Percentiles rank a stretch among this genome's conserved stretches.
phyloP scores from a whole-genome alignment of 371 early-diverging fungal species.

The Mortierella sp. region DNA sequence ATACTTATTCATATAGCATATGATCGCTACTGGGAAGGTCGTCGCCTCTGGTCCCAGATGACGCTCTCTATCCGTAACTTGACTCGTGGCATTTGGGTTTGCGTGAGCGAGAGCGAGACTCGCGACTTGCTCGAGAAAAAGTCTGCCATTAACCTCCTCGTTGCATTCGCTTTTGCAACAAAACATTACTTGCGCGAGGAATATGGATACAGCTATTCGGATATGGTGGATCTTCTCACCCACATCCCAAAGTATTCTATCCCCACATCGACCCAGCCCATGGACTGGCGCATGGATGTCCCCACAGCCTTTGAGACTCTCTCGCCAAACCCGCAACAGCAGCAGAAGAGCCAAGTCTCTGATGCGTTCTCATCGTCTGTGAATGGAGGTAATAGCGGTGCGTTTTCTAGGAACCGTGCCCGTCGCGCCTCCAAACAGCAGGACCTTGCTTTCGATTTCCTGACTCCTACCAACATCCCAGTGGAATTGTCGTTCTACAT shows the following conservation, averaged over 20 bases:
- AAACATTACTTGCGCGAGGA: conserved; percentile 83
- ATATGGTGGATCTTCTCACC: conserved; percentile 52
- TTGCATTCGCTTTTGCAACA: conserved; percentile 76
- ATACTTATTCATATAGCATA: conserved; percentile 56
- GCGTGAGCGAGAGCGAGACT: conserved; percentile 56
- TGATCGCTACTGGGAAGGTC: conserved; percentile 85
- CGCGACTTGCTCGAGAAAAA: conserved; percentile 65
- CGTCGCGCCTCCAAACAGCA: conserved; percentile 28
- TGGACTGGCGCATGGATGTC: conserved; percentile 49
- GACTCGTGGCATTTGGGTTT: conserved; percentile 65
- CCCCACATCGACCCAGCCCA: conserved; percentile 49
- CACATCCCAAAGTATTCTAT: conserved; percentile 58
- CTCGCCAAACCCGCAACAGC: background rate
- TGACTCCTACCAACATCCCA: conserved; percentile 60
- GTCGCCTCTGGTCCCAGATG: conserved; percentile 76
- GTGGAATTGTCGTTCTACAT: conserved; percentile 61
- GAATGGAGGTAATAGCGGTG: background rate
- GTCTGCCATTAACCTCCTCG: conserved; percentile 74
- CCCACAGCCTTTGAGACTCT: conserved; percentile 7
- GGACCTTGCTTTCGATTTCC: conserved; percentile 46
- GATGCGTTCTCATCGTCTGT: background rate
- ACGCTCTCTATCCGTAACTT: conserved; percentile 62
- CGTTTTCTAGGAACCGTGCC: background rate
- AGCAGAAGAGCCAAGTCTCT: background rate
- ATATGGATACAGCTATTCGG: conserved; percentile 59